These are phyloP conservation scores for Onygenales sp. DNA, from an alignment of 2,329 filamentous ascomycete species.

Conservation along the genomic window DNA sequence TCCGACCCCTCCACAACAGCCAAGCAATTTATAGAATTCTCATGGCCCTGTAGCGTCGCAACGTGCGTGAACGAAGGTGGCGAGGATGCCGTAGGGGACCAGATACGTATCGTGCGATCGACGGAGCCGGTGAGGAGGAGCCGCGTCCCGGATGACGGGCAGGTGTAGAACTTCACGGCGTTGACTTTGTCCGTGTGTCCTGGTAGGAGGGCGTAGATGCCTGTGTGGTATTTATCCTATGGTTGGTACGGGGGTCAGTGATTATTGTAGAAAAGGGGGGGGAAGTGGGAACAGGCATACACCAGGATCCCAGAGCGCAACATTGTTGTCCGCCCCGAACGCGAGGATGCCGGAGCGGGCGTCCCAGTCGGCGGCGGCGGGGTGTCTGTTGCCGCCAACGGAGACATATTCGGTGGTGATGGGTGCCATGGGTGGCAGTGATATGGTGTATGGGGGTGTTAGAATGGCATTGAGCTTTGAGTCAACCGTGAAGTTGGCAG, in stretches of 20 bases:
- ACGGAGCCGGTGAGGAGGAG: conserved; percentile 71
- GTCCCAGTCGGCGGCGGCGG: conserved; percentile 85
- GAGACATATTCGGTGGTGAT: conserved; percentile 49
- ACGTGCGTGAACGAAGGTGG: conserved; percentile 30
- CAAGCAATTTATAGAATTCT: conserved; percentile 62
- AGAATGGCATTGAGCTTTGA: neutral
- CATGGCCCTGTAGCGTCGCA: conserved; percentile 54
- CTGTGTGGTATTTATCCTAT: conserved; percentile 39
- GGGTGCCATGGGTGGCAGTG: conserved; percentile 25
- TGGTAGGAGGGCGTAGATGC: conserved; percentile 57
- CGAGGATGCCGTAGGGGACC: conserved; percentile 26
- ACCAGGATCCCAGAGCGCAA: conserved; percentile 77
- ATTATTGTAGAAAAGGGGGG: neutral
- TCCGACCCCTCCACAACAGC: conserved; percentile 35
- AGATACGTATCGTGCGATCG: conserved; percentile 65
- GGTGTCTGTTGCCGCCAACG: conserved; percentile 81
- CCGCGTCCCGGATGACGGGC: conserved; percentile 36
- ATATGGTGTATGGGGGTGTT: neutral
- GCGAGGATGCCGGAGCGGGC: conserved; percentile 59
- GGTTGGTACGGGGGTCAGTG: neutral
- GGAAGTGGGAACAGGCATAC: conserved; percentile 40
- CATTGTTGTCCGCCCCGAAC: conserved; percentile 79
- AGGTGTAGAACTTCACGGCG: conserved; percentile 67
- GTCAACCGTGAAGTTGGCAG: neutral
- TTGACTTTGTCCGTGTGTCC: conserved; percentile 77